Evolutionary conservation across 371 early-diverging fungal genomes (phyloP).

Genomic region (Dichotomocladium elegans): DNA sequence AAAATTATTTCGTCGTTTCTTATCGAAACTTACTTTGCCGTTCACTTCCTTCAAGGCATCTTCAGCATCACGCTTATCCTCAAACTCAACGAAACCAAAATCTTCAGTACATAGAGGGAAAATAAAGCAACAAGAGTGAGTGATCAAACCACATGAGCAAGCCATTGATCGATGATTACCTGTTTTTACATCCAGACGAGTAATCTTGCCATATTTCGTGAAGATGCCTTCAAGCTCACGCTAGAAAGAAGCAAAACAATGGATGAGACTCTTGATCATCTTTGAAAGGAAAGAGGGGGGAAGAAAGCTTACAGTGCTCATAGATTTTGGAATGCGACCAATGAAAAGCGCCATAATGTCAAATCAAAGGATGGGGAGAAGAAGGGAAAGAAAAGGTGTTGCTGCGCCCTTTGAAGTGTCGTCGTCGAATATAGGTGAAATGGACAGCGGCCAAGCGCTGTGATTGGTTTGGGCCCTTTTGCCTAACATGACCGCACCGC

Average conservation of each 20-base stretch:
- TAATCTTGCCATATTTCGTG: conserved; percentile 71
- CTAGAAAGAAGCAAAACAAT: no score
- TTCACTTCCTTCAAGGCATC: conserved; percentile 64
- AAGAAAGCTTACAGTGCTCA: conserved; percentile 26
- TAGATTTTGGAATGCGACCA: conserved; percentile 33
- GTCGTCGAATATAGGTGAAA: background rate
- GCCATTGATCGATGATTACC: conserved; percentile 16
- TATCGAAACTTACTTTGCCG: conserved; percentile 51
- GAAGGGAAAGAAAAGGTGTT: background rate
- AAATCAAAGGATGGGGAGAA: conserved; percentile 7
- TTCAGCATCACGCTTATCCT: conserved; percentile 67
- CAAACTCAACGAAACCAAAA: conserved; percentile 74
- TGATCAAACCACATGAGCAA: background rate
- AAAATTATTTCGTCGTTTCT: conserved; percentile 20
- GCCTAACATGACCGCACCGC: no score
- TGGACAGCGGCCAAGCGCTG: no score
- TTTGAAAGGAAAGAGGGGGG: background rate
- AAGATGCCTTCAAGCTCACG: conserved; percentile 74
- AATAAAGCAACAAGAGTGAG: background rate
- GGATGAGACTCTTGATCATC: no score
- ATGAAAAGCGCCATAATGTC: conserved; percentile 37
- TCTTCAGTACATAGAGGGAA: conserved; percentile 34
- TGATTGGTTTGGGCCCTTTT: no score
- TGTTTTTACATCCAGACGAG: conserved; percentile 66
- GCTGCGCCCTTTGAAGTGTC: background rate